Evolutionary conservation across 768 basidiomycete species (phyloP).

Genomic region (Glaciozyma antarctica): DNA sequence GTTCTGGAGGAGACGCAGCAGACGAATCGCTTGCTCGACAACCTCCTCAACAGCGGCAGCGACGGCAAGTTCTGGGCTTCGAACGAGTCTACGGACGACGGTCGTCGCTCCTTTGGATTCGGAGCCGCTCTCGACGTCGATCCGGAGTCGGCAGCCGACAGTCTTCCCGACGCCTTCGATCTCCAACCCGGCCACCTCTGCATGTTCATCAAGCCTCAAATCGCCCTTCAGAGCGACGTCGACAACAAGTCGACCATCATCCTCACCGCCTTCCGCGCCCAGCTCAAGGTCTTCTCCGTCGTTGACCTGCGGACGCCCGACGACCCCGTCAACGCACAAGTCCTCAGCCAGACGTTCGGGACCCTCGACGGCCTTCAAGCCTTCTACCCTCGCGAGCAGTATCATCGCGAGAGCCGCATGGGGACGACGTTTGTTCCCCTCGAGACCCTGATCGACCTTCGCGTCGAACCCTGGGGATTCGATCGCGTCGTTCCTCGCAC

Average conservation of each 20-base stretch:
- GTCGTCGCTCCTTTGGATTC: conserved; percentile 4
- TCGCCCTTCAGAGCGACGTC: conserved; percentile 61
- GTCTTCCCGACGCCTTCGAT: conserved; percentile 36
- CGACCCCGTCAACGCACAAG: conserved; percentile 72
- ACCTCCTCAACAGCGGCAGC: conserved; percentile 15
- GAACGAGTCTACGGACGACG: conserved; percentile 11
- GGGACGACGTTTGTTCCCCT: conserved; percentile 57
- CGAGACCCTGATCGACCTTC: conserved; percentile 62
- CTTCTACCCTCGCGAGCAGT: conserved; percentile 55
- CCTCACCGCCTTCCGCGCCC: conserved; percentile 67
- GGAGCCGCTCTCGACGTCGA: conserved; percentile 29
- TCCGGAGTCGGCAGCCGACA: conserved; percentile 24
- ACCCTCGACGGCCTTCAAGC: conserved; percentile 72
- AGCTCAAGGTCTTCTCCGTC: conserved; percentile 65
- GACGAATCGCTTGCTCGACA: conserved; percentile 24
- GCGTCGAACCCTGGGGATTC: conserved; percentile 70
- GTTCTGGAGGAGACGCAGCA: conserved; percentile 15
- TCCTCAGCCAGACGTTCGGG: conserved; percentile 80
- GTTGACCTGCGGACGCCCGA: conserved; percentile 67
- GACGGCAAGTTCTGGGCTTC: background rate
- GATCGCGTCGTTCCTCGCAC: conserved; percentile 86
- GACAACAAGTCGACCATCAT: conserved; percentile 53
- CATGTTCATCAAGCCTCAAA: conserved; percentile 81
- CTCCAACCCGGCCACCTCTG: conserved; percentile 62
- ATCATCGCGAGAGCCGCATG: background rate